A percentile compares a stretch with the other conserved stretches of the same genome.
phyloP scores from a whole-genome alignment of 495 filamentous ascomycete genomes.

The Penicillium samsonianum region DNA sequence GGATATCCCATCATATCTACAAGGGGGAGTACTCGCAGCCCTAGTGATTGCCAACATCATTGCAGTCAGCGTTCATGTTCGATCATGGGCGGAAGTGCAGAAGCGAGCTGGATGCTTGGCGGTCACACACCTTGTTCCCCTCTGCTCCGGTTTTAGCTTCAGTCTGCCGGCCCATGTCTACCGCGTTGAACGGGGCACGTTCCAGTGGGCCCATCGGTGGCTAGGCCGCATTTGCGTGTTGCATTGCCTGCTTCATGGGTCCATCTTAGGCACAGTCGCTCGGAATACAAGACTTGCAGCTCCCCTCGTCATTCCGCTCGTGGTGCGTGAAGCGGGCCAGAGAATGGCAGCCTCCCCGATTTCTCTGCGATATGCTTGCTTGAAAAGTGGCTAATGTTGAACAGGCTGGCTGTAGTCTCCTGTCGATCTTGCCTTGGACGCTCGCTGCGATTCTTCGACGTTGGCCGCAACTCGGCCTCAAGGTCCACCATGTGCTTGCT shows the following conservation, averaged over 20 bases:
- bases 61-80: slow-evolving; percentile 1
- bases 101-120: slow-evolving; percentile 7
- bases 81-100: slow-evolving; percentile 9
- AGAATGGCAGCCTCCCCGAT: too few species aligned
- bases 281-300: too few species aligned
- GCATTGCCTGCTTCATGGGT: too few species aligned
- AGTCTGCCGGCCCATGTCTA: not conserved
- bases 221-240: too few species aligned
- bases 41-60: slow-evolving; percentile 7
- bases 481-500: slow-evolving; percentile 7
- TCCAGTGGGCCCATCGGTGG: too few species aligned
- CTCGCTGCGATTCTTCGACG: slow-evolving; percentile 10
- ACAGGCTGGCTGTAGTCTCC: too few species aligned
- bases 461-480: slow-evolving; percentile 6
- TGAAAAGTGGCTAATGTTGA: too few species aligned
- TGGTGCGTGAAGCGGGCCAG: too few species aligned
- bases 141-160: slow-evolving; percentile 9
- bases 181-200: too few species aligned
- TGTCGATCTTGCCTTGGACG: slow-evolving; percentile 2
- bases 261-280: too few species aligned
- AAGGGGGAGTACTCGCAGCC: slow-evolving; percentile 1
- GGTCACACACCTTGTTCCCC: slow-evolving; percentile 11
- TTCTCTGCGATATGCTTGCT: too few species aligned
- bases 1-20: slow-evolving; percentile 9
- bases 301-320: too few species aligned